Percentiles rank a stretch among this genome's conserved stretches.
These are phyloP conservation scores for Ceratocystis harringtonii DNA, from an alignment of 2,329 filamentous ascomycete species.

Conservation along the genomic window DNA sequence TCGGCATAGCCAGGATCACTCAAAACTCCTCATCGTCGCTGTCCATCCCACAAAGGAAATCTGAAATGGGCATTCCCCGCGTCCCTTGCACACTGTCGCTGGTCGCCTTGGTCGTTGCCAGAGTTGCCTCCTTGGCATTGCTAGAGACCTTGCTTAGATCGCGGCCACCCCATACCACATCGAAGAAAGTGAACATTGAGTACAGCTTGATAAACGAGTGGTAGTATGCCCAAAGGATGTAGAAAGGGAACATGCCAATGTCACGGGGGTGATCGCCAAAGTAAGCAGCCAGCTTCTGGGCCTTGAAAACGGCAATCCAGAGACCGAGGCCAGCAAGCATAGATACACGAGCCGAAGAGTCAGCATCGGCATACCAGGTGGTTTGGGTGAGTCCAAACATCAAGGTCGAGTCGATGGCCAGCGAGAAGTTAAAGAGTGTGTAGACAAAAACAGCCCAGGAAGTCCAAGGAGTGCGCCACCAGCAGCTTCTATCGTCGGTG, in stretches of 20 bases:
- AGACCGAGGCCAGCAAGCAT: slow-evolving; percentile 19
- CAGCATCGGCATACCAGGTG: slow-evolving; percentile 10
- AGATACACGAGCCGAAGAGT: neutral
- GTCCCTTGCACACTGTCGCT: neutral
- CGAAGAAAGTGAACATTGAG: slow-evolving; percentile 37
- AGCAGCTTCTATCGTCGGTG: slow-evolving; percentile 12
- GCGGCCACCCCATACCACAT: slow-evolving; percentile 26
- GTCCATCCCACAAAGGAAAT: neutral
- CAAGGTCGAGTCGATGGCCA: slow-evolving; percentile 35
- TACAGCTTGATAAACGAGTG: slow-evolving; percentile 45
- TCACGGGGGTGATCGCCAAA: slow-evolving; percentile 38
- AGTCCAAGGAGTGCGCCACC: slow-evolving; percentile 32
- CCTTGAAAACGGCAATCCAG: slow-evolving; percentile 43
- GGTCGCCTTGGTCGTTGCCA: neutral
- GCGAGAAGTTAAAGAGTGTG: slow-evolving; percentile 39
- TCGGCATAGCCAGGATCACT: neutral
- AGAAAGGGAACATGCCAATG: slow-evolving; percentile 33
- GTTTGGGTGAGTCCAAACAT: slow-evolving; percentile 21
- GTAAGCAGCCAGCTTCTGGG: slow-evolving; percentile 40
- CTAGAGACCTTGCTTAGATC: slow-evolving; percentile 6
- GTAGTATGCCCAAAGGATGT: slow-evolving; percentile 40
- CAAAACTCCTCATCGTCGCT: neutral
- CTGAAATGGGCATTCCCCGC: neutral
- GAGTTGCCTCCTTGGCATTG: neutral
- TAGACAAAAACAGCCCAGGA: slow-evolving; percentile 42